Conservation (phyloP, 1,284 basidiomycete genomes). For the Moesziomyces parantarcticus region DNA sequence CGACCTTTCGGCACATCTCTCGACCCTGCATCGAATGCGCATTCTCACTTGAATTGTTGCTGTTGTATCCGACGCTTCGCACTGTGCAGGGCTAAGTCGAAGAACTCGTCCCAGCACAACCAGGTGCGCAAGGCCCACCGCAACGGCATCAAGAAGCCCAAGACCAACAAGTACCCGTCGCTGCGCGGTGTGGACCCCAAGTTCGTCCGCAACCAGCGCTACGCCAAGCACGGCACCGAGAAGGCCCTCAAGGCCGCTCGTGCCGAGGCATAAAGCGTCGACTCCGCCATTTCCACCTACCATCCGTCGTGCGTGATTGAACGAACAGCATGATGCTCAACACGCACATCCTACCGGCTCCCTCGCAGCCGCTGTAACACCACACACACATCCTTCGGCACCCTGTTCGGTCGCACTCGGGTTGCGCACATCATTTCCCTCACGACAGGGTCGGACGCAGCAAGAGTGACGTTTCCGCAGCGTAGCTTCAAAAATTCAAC, state of each 20-base stretch:
- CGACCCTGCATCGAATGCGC: background rate
- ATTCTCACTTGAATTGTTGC: background rate
- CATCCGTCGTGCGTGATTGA: background rate
- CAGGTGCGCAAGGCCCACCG: constrained; percentile 88
- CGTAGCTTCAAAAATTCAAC: background rate
- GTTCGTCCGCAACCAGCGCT: constrained; percentile 87
- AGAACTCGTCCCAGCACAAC: constrained; percentile 67
- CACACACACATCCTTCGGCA: constrained; percentile 6
- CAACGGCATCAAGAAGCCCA: constrained; percentile 75
- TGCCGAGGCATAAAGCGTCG: constrained; percentile 42
- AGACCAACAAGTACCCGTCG: constrained; percentile 81
- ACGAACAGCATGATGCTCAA: background rate
- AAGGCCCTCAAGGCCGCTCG: constrained; percentile 68
- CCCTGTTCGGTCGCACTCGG: background rate
- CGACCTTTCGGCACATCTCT: background rate
- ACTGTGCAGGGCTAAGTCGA: constrained; percentile 61
- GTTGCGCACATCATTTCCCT: background rate
- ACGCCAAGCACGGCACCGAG: constrained; percentile 82
- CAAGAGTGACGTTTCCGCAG: background rate
- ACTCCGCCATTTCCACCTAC: background rate
- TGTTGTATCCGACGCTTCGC: background rate
- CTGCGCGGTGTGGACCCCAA: constrained; percentile 90
- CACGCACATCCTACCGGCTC: background rate
- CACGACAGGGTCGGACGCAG: background rate
- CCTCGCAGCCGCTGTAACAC: constrained; percentile 13